These are phyloP conservation scores for Cladophialophora yegresii DNA, from an alignment of 2,329 filamentous ascomycete species.

Conservation along the genomic window DNA sequence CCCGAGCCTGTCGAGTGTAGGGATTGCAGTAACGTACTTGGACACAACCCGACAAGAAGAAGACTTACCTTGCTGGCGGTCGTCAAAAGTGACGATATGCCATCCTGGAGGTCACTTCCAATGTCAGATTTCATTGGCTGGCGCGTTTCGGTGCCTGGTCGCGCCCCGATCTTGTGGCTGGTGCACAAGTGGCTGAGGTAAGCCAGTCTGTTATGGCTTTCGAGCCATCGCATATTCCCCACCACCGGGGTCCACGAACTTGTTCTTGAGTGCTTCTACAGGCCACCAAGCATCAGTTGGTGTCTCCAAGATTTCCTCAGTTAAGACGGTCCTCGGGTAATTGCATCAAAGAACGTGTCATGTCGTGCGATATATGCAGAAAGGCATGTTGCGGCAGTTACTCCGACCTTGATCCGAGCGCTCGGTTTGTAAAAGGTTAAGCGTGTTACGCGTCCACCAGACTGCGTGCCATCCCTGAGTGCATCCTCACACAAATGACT, in stretches of 20 bases:
- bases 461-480: slow-evolving; percentile 9
- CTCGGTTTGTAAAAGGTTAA: slow-evolving; percentile 14
- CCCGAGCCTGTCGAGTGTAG: background rate
- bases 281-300: background rate
- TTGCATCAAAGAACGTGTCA: slow-evolving; percentile 28
- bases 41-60: background rate
- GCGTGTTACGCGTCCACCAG: slow-evolving; percentile 8
- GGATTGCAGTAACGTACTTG: background rate
- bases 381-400: slow-evolving; percentile 20
- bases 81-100: slow-evolving; percentile 11
- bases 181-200: slow-evolving; percentile 25
- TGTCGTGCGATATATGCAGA: slow-evolving; percentile 25
- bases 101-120: slow-evolving; percentile 1
- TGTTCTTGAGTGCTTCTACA: background rate
- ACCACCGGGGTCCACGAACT: background rate
- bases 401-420: slow-evolving; percentile 24
- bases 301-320: background rate
- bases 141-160: slow-evolving; percentile 22
- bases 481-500: background rate
- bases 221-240: background rate
- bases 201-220: slow-evolving; percentile 18
- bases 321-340: background rate
- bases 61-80: background rate
- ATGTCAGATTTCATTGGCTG: slow-evolving; percentile 9
- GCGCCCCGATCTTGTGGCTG: slow-evolving; percentile 6